Evolutionary conservation across 495 filamentous ascomycete genomes (phyloP).

Genomic region (Cercophora samala): DNA sequence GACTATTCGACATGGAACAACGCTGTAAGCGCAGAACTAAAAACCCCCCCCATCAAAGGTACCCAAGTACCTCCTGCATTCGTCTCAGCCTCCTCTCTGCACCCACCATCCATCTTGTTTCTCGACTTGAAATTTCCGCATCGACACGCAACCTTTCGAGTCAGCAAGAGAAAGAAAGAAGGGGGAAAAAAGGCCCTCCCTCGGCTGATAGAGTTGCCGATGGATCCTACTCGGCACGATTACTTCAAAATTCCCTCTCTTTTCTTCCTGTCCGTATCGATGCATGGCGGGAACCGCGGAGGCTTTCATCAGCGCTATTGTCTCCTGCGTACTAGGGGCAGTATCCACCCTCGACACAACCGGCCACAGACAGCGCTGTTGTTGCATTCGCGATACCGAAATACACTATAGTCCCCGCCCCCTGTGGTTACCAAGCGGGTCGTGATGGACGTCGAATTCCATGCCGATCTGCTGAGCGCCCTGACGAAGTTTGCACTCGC

Average conservation of each 20-base stretch:
- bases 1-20: background rate
- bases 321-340: background rate
- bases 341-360: background rate
- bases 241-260: too few relatives aligned
- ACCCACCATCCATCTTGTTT: background rate
- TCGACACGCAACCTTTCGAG: background rate
- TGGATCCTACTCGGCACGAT: background rate
- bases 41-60: too few relatives aligned
- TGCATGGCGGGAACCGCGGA: background rate
- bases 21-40: background rate
- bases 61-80: background rate
- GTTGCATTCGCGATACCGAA: background rate
- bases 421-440: too few relatives aligned
- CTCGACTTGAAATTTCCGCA: too few relatives aligned
- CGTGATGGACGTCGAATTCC: too few relatives aligned
- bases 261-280: too few relatives aligned
- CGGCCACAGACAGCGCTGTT: background rate
- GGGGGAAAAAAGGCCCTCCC: background rate
- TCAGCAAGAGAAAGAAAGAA: background rate
- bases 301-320: background rate
- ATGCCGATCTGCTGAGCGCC: background rate
- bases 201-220: background rate
- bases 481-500: background rate
- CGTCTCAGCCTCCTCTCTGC: constrained; percentile 7
- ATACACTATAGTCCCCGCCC: too few relatives aligned